Evolutionary conservation across 371 early-diverging fungal genomes (phyloP).

Genomic region (Rhizopus arrhizus): DNA sequence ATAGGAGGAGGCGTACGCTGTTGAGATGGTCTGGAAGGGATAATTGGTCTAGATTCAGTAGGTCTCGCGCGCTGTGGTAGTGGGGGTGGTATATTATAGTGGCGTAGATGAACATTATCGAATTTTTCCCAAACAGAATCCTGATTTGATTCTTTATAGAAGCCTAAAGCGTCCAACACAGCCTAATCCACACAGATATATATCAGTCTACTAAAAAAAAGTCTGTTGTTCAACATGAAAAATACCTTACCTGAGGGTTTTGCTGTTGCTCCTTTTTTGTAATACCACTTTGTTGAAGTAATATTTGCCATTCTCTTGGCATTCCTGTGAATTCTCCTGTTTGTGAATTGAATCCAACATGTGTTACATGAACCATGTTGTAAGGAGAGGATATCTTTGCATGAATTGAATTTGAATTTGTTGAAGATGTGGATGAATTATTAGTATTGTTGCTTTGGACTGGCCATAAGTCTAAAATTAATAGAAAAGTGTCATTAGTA

Average conservation of each 20-base stretch:
- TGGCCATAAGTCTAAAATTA: conserved; percentile 23
- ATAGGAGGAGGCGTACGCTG: conserved; percentile 37
- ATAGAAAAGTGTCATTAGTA: too few relatives aligned
- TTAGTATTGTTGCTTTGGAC: not conserved
- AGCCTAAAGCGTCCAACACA: conserved; percentile 94
- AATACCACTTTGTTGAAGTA: conserved; percentile 92
- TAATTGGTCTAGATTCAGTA: conserved; percentile 18
- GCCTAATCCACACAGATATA: conserved; percentile 42
- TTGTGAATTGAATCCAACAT: conserved; percentile 87
- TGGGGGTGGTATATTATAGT: conserved; percentile 29
- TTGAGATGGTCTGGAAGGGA: conserved; percentile 17
- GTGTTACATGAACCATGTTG: conserved; percentile 94
- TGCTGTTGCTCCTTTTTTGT: conserved; percentile 91
- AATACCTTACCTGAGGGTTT: conserved; percentile 75
- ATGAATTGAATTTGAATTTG: conserved; percentile 5
- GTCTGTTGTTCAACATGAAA: not conserved
- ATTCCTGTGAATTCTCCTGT: conserved; percentile 93
- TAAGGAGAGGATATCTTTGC: conserved; percentile 85
- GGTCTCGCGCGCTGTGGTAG: conserved; percentile 31
- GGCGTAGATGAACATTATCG: conserved; percentile 55
- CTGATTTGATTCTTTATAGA: conserved; percentile 78
- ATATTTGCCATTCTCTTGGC: conserved; percentile 90
- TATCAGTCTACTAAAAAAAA: not conserved
- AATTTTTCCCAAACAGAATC: conserved; percentile 90
- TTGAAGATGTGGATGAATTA: conserved; percentile 10